Conservation (phyloP, 1,139 yeast genomes). For the Kluyveromyces marxianus region DNA sequence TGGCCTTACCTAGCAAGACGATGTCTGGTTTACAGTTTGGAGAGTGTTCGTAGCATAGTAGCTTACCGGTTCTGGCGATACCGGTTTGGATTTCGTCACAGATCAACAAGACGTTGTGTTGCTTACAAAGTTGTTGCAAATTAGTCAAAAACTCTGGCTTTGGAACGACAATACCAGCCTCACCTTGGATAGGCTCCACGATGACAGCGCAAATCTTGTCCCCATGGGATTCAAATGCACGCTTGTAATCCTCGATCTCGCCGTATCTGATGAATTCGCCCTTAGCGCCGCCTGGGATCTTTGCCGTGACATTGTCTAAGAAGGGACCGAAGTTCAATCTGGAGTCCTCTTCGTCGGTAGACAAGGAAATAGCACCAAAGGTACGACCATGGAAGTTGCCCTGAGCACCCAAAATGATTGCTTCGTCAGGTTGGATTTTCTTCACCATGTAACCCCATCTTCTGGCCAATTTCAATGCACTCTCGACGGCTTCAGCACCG, state of each 20-base stretch:
- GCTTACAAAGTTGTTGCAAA: slow-evolving; percentile 69
- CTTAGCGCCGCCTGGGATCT: slow-evolving; percentile 45
- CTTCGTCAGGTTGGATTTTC: slow-evolving; percentile 75
- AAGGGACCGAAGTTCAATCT: slow-evolving; percentile 87
- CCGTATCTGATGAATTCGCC: slow-evolving; percentile 58
- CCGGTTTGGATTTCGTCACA: slow-evolving; percentile 98
- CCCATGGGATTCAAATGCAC: slow-evolving; percentile 77
- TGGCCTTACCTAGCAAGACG: slow-evolving; percentile 85
- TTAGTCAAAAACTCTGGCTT: slow-evolving; percentile 69
- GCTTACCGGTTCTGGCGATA: slow-evolving; percentile 92
- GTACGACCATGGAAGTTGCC: slow-evolving; percentile 96
- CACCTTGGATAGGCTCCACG: slow-evolving; percentile 97
- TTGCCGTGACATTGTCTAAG: slow-evolving; percentile 74
- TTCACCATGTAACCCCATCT: slow-evolving; percentile 94
- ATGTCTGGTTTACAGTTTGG: slow-evolving; percentile 75
- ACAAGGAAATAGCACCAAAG: slow-evolving; percentile 89
- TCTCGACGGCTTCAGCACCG: slow-evolving; percentile 98
- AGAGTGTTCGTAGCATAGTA: slow-evolving; percentile 86
- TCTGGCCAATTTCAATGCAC: slow-evolving; percentile 89
- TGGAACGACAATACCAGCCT: slow-evolving; percentile 96
- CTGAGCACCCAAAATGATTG: slow-evolving; percentile 78
- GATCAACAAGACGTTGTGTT: slow-evolving; percentile 79
- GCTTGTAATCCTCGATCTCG: slow-evolving; percentile 75
- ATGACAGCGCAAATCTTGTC: slow-evolving; percentile 86
- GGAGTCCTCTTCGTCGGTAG: slow-evolving; percentile 86